Conservation (phyloP, 306 rosid species). For the Lupinus albus region DNA sequence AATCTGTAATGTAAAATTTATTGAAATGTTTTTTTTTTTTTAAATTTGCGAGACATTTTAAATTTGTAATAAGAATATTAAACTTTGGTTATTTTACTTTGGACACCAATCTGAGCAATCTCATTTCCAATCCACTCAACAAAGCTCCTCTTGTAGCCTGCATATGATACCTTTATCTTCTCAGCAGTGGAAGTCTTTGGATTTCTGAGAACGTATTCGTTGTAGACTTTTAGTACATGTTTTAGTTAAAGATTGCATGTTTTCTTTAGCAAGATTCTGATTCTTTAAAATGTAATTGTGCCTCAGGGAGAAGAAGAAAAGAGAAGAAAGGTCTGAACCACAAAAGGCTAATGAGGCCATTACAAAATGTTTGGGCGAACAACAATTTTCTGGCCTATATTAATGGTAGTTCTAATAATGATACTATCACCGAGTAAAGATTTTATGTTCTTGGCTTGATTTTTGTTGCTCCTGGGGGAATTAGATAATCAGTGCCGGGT, state of each 20-base stretch:
- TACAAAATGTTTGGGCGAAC: conserved; percentile 67
- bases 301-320: conserved; percentile 94
- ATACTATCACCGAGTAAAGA: conserved; percentile 27
- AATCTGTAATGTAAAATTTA: background rate
- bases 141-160: background rate
- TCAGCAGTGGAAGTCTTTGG: conserved; percentile 8
- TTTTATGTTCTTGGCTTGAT: conserved; percentile 32
- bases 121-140: conserved; percentile 14
- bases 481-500: conserved; percentile 38
- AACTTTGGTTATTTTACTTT: background rate
- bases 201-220: conserved; percentile 18
- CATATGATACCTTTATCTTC: conserved; percentile 5
- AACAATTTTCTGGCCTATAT: conserved; percentile 46
- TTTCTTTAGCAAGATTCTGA: conserved; percentile 31
- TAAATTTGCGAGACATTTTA: background rate
- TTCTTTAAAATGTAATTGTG: conserved; percentile 36
- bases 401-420: conserved; percentile 16
- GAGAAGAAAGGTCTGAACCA: conserved; percentile 77
- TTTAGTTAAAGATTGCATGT: conserved; percentile 16
- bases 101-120: background rate
- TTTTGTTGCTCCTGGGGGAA: conserved; percentile 42
- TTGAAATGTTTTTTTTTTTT: background rate
- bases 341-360: conserved; percentile 81
- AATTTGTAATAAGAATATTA: background rate
- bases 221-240: conserved; percentile 9